Base-by-base conservation (phyloP, 345 rosid genomes). In the Corchorus olitorius region DNA sequence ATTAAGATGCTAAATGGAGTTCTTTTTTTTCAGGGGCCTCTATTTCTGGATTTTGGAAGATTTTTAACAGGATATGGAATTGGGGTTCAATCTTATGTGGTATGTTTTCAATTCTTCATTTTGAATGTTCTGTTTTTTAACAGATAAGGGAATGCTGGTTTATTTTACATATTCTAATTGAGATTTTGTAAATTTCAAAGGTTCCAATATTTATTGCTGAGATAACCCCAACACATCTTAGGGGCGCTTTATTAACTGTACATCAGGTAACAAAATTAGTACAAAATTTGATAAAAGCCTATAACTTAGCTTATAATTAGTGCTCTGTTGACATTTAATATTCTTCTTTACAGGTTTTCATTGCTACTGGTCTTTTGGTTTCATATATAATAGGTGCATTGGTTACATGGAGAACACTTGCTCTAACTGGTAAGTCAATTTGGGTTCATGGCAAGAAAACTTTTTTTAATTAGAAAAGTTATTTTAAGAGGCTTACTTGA, bases 341-440 rank as follows among this genome's bases (percentile, higher is more conserved):
- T 88, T 86, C 76, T 80, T 87, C 76, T 80, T 87, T 76, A 17
- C 78, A 75, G 78, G 70, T 75, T 43, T 9, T 72, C 15, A 8
- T 75, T 14, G 72, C 72, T 43, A 58, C 82, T 20, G 98, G 87
- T 84, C 91, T 87, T 55, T 90, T 96, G n/a, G 89, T 89, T 75
- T 84, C 93, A 67, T 94, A 90, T 86, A 75, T 88, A 66, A 86
- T 93, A 39, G 97, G 97, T 86, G 93, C 91, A 69, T 45, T 90
- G 53, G 67, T 94, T 75, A 58, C 93, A 20, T 94, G 98, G 97
- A 89, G 98, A 77, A 83, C 82, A 56, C 83, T 94, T 78, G 97
- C 98, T 59, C 74, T 94, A 62, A 88, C 88, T 53, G 27, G 50
- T 70, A 12, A 27, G 8, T 76, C 91, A 93, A 20, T 55, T 55